A percentile compares a stretch with the other conserved stretches of the same genome.
phyloP scores from a whole-genome alignment of 2,329 filamentous ascomycete species.

The Ascochyta koolunga region DNA sequence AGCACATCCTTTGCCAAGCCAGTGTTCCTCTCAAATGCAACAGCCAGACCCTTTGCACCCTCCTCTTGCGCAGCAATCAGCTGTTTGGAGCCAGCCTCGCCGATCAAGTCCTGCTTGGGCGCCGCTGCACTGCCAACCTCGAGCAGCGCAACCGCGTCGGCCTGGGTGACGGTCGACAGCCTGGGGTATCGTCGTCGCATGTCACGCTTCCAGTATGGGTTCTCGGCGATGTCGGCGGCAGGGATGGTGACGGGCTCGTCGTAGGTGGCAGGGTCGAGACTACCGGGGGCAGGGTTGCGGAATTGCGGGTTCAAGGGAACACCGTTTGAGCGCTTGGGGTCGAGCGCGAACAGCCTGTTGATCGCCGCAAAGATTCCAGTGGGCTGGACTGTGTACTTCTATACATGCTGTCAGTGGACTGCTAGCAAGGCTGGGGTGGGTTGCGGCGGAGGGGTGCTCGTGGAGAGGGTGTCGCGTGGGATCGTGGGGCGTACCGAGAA shows the following conservation, averaged over 20 bases:
- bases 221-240: conserved; percentile 87
- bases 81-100: conserved; percentile 73
- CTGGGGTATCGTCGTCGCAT: conserved; percentile 80
- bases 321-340: conserved; percentile 87
- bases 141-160: conserved; percentile 83
- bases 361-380: conserved; percentile 85
- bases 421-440: not conserved
- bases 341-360: conserved; percentile 78
- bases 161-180: conserved; percentile 80
- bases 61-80: conserved; percentile 78
- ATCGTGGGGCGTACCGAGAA: conserved; percentile 35
- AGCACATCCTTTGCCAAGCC: conserved; percentile 64
- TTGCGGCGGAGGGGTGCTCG: conserved; percentile 14
- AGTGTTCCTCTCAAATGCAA: conserved; percentile 72
- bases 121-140: conserved; percentile 79
- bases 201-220: conserved; percentile 97
- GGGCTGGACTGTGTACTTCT: conserved; percentile 98
- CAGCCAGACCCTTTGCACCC: conserved; percentile 72
- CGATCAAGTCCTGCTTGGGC: conserved; percentile 81
- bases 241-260: conserved; percentile 83
- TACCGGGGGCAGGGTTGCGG: conserved; percentile 83
- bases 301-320: conserved; percentile 91
- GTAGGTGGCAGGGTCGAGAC: conserved; percentile 72
- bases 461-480: conserved; percentile 1
- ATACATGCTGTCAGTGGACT: conserved; percentile 2